Base-by-base conservation (phyloP, 176 grass and related monocot genomes). In the Rhipidocladum racemiflorum region DNA sequence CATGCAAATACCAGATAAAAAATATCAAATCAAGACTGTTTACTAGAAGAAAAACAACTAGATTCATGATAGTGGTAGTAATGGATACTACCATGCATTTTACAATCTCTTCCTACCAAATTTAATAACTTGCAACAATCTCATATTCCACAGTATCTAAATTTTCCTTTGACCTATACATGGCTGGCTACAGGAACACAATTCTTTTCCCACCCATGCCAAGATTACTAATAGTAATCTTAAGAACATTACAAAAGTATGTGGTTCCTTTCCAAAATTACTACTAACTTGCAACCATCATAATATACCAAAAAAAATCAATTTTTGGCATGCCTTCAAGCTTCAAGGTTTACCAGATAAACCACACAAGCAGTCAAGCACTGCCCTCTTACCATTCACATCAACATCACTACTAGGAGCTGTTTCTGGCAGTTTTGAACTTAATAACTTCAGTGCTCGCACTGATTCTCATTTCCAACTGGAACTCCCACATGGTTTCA, bases 1-100 rank as follows among this genome's bases (percentile, higher is more conserved):
- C 30, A 83, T 66, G 40, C 59, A 68, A 80, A 17, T 36, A 13
- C 44, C 71, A 38, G 40, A 84, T 43, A 40, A 54, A 64, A 64
- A 77, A 61, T 63, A 67, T 7, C 65, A 69, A 42, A 84, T 59
- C 38, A 79, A 49, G 4, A 39, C 0, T 4, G 25, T 18, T 36
- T 29, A 38, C 28, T 48, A 35, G 36, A 77, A 77, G 50, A 55
- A 73, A 66, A 71, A 42, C 63, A 76, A 29, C n/a, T 13, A 77
- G 1, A 62, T 43, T 65, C 32, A n/a, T 20, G 23, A 68, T 30
- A 61, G 13, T 25, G 72, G 51, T 51, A 34, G 4, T 30, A 69
- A 42, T 29, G 34, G 36, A 17, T 63, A 60, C 2, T 2, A 3
- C 9, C 7, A 39, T 21, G 29, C 36, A 24, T 66, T 84, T 25